These are phyloP conservation scores for Verticillium isaacii DNA, from an alignment of 2,329 filamentous ascomycete genomes.

Conservation along the genomic window DNA sequence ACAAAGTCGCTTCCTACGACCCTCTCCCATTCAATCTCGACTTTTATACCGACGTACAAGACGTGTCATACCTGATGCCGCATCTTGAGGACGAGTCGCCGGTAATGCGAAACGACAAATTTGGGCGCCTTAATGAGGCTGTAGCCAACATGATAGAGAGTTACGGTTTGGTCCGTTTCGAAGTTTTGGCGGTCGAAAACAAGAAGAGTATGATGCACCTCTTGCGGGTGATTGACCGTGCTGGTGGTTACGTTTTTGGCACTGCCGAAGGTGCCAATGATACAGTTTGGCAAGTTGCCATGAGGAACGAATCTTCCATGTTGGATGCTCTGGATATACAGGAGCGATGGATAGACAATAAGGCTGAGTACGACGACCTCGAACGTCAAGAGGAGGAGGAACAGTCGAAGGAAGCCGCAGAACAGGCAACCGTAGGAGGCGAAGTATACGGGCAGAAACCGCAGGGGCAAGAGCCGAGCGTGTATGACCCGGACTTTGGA, in stretches of 20 bases:
- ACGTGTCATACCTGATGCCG: slow-evolving; percentile 78
- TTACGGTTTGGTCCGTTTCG: slow-evolving; percentile 86
- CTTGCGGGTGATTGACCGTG: slow-evolving; percentile 82
- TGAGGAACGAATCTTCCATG: slow-evolving; percentile 68
- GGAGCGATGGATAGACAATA: slow-evolving; percentile 90
- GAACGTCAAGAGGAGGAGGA: slow-evolving; percentile 73
- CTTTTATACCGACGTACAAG: slow-evolving; percentile 96
- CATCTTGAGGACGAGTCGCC: slow-evolving; percentile 75
- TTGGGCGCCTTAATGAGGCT: slow-evolving; percentile 77
- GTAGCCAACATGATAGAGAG: slow-evolving; percentile 83
- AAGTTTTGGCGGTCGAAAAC: slow-evolving; percentile 92
- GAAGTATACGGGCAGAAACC: slow-evolving; percentile 13
- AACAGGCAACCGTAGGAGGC: slow-evolving; percentile 19
- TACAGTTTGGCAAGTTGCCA: slow-evolving; percentile 93
- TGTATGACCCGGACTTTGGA: slow-evolving; percentile 43
- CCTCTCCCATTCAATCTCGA: slow-evolving; percentile 92
- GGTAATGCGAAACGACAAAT: slow-evolving; percentile 66
- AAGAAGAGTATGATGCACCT: slow-evolving; percentile 96
- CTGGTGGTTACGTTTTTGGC: slow-evolving; percentile 89
- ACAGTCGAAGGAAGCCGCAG: slow-evolving; percentile 48
- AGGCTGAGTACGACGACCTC: slow-evolving; percentile 78
- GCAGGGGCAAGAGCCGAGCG: slow-evolving; percentile 8
- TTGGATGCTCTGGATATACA: slow-evolving; percentile 88
- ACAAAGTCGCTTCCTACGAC: slow-evolving; percentile 82
- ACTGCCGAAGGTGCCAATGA: slow-evolving; percentile 89